These are phyloP conservation scores for Phoma sp. DNA, from an alignment of 2,329 filamentous ascomycete species.

Conservation along the genomic window DNA sequence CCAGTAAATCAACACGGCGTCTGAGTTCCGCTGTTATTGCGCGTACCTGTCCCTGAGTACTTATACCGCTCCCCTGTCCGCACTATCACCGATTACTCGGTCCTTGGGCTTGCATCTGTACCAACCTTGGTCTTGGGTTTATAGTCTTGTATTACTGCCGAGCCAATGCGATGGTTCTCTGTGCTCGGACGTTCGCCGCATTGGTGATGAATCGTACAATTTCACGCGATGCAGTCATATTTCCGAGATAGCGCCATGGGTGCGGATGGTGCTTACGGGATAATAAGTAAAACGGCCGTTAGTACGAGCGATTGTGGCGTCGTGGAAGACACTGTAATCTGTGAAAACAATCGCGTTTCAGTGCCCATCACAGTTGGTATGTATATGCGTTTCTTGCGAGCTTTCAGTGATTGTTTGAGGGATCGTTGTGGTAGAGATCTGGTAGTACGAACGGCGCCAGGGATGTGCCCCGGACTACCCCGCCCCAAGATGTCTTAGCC, in stretches of 20 bases:
- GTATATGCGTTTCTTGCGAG: too few relatives aligned
- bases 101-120: not conserved
- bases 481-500: too few relatives aligned
- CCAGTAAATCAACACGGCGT: not conserved
- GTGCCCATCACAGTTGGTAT: too few relatives aligned
- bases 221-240: conserved; percentile 4
- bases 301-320: too few relatives aligned
- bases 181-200: not conserved
- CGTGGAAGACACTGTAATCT: too few relatives aligned
- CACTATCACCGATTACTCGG: not conserved
- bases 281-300: not conserved
- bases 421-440: too few relatives aligned
- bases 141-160: not conserved
- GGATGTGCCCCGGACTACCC: too few relatives aligned
- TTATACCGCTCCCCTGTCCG: conserved; percentile 1
- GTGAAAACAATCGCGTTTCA: too few relatives aligned
- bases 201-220: not conserved
- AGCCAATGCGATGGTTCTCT: not conserved
- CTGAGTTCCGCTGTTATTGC: not conserved
- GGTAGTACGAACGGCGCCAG: too few relatives aligned
- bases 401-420: too few relatives aligned
- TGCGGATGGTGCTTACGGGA: not conserved
- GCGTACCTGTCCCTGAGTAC: not conserved
- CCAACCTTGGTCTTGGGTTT: not conserved
- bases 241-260: conserved; percentile 7